Evolutionary conservation across 352 stramenopile genomes (phyloP).

Genomic region (Globisporangium nunn): DNA sequence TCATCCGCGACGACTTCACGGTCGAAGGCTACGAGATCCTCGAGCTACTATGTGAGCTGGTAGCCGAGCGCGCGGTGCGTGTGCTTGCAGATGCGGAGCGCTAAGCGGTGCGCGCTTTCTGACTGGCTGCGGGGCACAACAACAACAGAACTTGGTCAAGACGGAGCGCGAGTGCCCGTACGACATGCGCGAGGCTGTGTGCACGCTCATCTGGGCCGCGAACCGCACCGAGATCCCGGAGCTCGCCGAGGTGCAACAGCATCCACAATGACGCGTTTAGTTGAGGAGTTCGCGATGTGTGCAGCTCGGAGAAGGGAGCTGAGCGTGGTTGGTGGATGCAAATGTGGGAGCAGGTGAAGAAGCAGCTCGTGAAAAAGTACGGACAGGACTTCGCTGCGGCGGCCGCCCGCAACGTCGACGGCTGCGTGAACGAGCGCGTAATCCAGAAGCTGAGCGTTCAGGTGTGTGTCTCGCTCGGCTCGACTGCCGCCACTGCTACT

Average conservation of each 20-base stretch:
- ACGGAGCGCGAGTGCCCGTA: conserved; percentile 88
- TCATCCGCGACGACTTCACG: conserved; percentile 95
- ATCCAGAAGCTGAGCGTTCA: conserved; percentile 92
- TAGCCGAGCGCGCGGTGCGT: conserved; percentile 86
- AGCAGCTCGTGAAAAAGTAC: conserved; percentile 87
- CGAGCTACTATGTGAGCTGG: conserved; percentile 89
- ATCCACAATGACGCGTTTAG: no score
- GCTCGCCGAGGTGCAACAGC: conserved; percentile 61
- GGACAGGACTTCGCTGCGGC: conserved; percentile 81
- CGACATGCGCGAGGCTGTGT: conserved; percentile 91
- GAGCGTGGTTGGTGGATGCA: neutral
- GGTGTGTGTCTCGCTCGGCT: conserved; percentile 11
- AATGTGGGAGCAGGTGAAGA: conserved; percentile 44
- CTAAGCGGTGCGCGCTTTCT: no score
- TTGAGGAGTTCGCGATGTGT: no score
- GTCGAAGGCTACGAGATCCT: conserved; percentile 96
- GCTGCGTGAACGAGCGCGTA: conserved; percentile 88
- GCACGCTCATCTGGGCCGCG: conserved; percentile 92
- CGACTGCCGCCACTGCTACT: neutral
- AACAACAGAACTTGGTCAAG: conserved; percentile 78
- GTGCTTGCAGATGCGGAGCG: no score
- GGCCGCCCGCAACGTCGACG: conserved; percentile 81
- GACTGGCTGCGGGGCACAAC: no score
- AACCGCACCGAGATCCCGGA: conserved; percentile 91
- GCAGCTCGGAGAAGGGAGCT: neutral